Evolutionary conservation across 75 land plant species (phyloP), one percentile per base, ranked within the genome.

Genomic region (Pinus albicaulis): DNA sequence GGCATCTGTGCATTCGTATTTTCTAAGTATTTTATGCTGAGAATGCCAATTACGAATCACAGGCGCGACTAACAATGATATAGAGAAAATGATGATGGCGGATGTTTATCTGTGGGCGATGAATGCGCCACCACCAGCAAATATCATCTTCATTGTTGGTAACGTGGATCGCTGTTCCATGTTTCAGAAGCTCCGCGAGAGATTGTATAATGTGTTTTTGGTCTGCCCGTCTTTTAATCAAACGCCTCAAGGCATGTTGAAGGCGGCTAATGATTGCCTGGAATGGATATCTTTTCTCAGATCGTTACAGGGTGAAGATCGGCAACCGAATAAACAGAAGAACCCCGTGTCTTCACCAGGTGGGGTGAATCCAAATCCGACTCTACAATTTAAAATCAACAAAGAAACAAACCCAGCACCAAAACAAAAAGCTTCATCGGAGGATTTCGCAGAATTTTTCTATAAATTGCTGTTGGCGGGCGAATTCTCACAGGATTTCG

Each of bases 161-260:
- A 36, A 36, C 7, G 70, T 36, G 10, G 70, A 65, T 65, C 36
- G 34, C 36, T 65, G 41, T 20, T 65, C 34, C 19, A 22, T 65
- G 41, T 17, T 65, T 34, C 41, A 19, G n/a, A 65, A 65, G 48
- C 70, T 65, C 28, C 70, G 41, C 17, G 70, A 65, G 48, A 65
- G 44, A 65, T 34, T 8, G 17, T 36, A 65, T 65, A 65, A 34
- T 65, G 70, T 65, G 70, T 65, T 65, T 22, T 65, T 65, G 70
- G 70, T 65, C n/a, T 65, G 48, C 36, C n/a, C 70, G 7, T 65
- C 48, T 17, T 4, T 65, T 3, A 19, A 12, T 65, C 70, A 65
- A 65, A 65, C 36, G 70, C 70, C 70, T 36, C 70, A 3, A 17
- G 70, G 22, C 36, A 65, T 65, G 70, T 65, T 65, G 38, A 65